Base-by-base conservation (phyloP, 2,329 filamentous ascomycete genomes). In the Rhytidhysteron rufulum region DNA sequence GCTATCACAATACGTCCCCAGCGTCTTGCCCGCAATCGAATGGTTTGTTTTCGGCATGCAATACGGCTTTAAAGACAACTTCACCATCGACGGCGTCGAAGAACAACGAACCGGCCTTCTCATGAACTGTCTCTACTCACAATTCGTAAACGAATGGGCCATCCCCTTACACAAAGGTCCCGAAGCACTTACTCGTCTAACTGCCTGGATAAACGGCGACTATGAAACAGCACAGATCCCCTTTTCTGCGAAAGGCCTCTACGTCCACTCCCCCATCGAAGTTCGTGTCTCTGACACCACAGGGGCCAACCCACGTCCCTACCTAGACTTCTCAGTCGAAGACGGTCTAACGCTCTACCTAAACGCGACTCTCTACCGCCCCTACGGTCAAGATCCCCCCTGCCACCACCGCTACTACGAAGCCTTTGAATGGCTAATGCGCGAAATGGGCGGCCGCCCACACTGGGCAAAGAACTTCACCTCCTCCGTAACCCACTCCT, bases 31-130 rank as follows among this genome's bases (percentile, higher is more conserved):
- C 0, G 87, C 82, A 79, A 79, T 97, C 24, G 93, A 98, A 67
- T 93, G 89, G 86, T 91, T 96, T 62, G 86, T 97, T 40, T 96
- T 96, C 56, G 89, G 90, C 53, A 88, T 97, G 86, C 90, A 97
- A 66, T 97, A 96, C 63, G 91, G 91, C 37, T 96, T 96, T 74
- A 73, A 73, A 24, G 79, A 87, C 45, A 82, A 81, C 36, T 77
- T 75, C 3, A 75, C 76, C 38, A 85, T 81, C 30, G 74, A 77
- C n/a, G 91, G 85, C 5, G 79, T 96, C 15, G 86, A 96, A 65
- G 82, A 85, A 17, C 86, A 85, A 48, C 81, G 85, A 44, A 73
- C 84, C 48, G 91, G 89, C 10, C 78, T 97, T 33, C 75, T 96
- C 38, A 91, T 98, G 86, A 93, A 98, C 71, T 98, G 93, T 58